Evolutionary conservation across 345 rosid species (phyloP), one percentile per base, ranked within the genome.

Genomic region (Syzygium oleosum): DNA sequence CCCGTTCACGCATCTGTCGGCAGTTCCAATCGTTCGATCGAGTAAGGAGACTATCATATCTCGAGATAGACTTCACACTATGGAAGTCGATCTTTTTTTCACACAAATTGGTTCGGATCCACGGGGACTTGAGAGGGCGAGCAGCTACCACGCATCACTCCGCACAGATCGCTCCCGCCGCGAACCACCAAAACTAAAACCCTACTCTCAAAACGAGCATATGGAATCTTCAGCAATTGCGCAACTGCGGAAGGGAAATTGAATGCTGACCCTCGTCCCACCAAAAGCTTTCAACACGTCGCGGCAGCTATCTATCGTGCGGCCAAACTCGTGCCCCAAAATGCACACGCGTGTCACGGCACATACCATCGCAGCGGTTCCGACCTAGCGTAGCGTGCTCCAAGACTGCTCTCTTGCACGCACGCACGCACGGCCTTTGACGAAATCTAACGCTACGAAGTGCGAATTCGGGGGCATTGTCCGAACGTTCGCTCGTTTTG

Each of bases 21-120:
- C 14, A 65, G 9, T 15, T 65, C 41, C 16, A 15, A 15, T 31
- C 1, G 12, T 9, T 31, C 23, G 1, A 17, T 43, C 10, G 6
- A 68, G 21, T 12, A 5, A 1, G 6, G 23, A 8, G 2, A 2
- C 22, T 17, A 16, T 19, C 12, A 34, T 31, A 17, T 31, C 79
- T 17, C 7, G 46, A 65, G 0, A 3, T 16, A 5, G 2, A 2
- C 17, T 29, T 29, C 41, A 3, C 4, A 13, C 2, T n/a, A 3
- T 13, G 34, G 9, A 61, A 61, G 29, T 58, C 11, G 63, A 11
- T 58, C 29, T 58, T 11, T 58, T 23, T 27, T 58, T 5, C 53
- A 13, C 15, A 52, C 56, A 19, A 53, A 53, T 53, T 5, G 77
- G 41, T 65, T 15, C 21, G 4, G 11, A 16, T 31, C 41, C 10